Conservation (phyloP, 441 rosid genomes). For the Populus trichocarpa region DNA sequence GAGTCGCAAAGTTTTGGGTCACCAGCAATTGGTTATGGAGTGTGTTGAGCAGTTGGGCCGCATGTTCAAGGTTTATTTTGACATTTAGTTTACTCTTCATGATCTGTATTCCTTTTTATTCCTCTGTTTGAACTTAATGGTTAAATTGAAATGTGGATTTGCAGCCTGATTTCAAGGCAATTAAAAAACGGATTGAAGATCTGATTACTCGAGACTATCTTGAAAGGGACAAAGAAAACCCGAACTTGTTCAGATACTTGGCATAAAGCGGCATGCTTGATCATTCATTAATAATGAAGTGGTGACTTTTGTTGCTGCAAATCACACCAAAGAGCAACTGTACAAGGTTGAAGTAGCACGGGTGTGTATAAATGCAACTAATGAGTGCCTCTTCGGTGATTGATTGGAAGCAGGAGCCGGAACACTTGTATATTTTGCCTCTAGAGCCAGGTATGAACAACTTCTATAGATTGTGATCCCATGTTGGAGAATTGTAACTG, state of each 20-base stretch:
- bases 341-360: slow-evolving; percentile 12
- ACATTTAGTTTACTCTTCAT: neutral
- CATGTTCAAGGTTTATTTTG: slow-evolving; percentile 73
- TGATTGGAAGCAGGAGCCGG: slow-evolving; percentile 17
- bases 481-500: slow-evolving; percentile 24
- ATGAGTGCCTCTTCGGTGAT: slow-evolving; percentile 14
- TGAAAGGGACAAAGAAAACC: slow-evolving; percentile 78
- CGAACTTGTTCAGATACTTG: slow-evolving; percentile 68
- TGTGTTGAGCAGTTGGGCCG: slow-evolving; percentile 96
- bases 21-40: slow-evolving; percentile 83
- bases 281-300: neutral
- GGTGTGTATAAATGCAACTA: slow-evolving; percentile 18
- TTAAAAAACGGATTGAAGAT: slow-evolving; percentile 92
- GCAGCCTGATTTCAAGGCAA: slow-evolving; percentile 97
- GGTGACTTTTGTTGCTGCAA: slow-evolving; percentile 15
- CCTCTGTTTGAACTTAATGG: neutral
- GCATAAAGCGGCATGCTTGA: slow-evolving; percentile 38
- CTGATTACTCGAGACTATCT: slow-evolving; percentile 81
- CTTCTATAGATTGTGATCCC: slow-evolving; percentile 18
- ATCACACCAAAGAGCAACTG: slow-evolving; percentile 10
- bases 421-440: slow-evolving; percentile 33
- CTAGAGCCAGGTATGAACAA: slow-evolving; percentile 32
- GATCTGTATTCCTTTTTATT: neutral
- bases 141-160: slow-evolving; percentile 9
- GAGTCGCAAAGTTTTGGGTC: slow-evolving; percentile 86